Evolutionary conservation across 208 protist genomes (phyloP), one percentile per base, ranked within the genome.

Genomic region (Leishmania martiniquensis): DNA sequence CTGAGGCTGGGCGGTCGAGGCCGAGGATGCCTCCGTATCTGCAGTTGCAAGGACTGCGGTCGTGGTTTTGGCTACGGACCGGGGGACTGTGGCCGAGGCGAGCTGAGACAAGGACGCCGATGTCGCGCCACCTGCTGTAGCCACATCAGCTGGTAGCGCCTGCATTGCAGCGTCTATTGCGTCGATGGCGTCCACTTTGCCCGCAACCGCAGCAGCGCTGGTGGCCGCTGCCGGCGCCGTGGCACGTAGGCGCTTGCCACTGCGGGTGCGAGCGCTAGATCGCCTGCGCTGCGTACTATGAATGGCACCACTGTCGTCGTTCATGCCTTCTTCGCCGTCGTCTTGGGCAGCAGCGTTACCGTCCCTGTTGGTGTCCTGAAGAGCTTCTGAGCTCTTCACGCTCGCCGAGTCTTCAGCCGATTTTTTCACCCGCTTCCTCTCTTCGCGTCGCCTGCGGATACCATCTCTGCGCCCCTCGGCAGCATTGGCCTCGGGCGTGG

Each of bases 191-290:
- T 25, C 29, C 32, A 51, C n/a, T 4, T 62, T 55, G 42, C 15
- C 66, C 42, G 37, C 44, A 29, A 44, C 42, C 32, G 66, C 37
- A 12, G 37, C 29, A 52, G 71, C 37, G 17, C 22, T 44, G 12
- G 15, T 22, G 47, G 4, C 44, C 29, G 20, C 44, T 57, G 47
- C 44, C 10, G 49, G 32, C 29, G 34, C 13, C 34, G 13, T 29
- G 17, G 69, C 69, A 62, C 51, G 29, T 51, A 74, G 49, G 15
- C 69, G 69, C 69, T 47, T 74, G 29, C 69, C 67, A 55, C 67
- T 12, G 29, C 67, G 42, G 47, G 45, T 55, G n/a, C 67, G 67
- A 32, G 67, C 29, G 12, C 10, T 37, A 17, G 45, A 54, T 55
- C 47, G 63, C 63, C 29, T 17, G n/a, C 22, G 63, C 39, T 7